Evolutionary conservation across 2,329 filamentous ascomycete species (phyloP), one percentile per base, ranked within the genome.

Genomic region (Talaromyces sp.): DNA sequence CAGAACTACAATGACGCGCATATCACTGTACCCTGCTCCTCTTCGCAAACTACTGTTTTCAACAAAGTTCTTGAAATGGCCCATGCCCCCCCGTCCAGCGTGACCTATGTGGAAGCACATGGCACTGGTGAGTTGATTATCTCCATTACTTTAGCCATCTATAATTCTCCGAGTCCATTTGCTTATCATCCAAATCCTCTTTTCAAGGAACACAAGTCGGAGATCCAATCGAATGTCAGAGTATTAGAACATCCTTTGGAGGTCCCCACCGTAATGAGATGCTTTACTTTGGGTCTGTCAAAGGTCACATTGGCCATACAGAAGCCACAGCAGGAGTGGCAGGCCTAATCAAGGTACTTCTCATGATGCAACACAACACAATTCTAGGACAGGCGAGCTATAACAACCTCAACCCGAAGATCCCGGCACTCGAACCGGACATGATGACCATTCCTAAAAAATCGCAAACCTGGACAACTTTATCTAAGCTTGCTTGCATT

Each of bases 81-180:
- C 10, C 54, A 56, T 14, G 37, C 50, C n/a, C 33, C 49, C 14
- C 14, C 60, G 13, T 56, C 60, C 31, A 63, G 60, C 39, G 60
- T 63, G 37, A 63, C 60, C 39, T 63, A 63, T 45, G 60, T 81
- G 31, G 74, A 81, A 54, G 74, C 74, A 6, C 80, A 81, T 65
- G 79, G 78, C 27, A 81, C 80, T 3, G 73, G 60, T 63, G 31
- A 56, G 22, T 45, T 45, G 13, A 6, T 16, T 52, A 16, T 27
- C 52, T 19, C 31, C 8, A 37, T 45, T 19, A 22, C n/a, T 45
- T 45, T 45, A 19, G 16, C n/a, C n/a, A 45, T 35, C 19, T 4
- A 31, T n/a, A 39, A 39, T 27, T 11, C 45, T 22, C 3, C n/a
- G 22, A 45, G 24, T 24, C 10, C 14, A 27, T 41, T 45, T 19